A percentile compares a stretch with the other conserved stretches of the same genome.
Conservation (phyloP, 345 rosid genomes). For the Aquilaria malaccensis region DNA sequence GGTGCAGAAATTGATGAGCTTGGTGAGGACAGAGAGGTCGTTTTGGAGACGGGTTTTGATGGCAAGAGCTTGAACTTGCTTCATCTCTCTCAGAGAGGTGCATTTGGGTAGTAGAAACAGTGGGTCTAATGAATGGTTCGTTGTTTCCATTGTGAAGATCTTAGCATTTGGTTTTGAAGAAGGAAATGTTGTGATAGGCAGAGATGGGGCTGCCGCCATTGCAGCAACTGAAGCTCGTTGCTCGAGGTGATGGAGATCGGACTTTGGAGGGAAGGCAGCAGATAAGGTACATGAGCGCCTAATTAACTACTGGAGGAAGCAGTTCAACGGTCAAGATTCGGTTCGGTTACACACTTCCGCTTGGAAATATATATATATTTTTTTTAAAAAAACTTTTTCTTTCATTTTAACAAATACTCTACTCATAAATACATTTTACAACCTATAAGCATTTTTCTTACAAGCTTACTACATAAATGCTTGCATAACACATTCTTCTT, state of each 20-base stretch:
- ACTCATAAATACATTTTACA: no score
- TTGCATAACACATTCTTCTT: no score
- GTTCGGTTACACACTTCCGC: no score
- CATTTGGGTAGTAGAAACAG: slow-evolving; percentile 41
- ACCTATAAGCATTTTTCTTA: no score
- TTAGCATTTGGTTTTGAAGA: slow-evolving; percentile 9
- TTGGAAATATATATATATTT: no score
- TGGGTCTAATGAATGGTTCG: slow-evolving; percentile 17
- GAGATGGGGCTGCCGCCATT: slow-evolving; percentile 38
- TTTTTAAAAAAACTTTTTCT: no score
- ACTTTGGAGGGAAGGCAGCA: slow-evolving; percentile 5
- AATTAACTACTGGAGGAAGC: no score
- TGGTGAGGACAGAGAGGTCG: slow-evolving; percentile 38
- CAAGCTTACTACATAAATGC: no score
- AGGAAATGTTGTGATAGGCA: slow-evolving; percentile 13
- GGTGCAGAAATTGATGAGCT: slow-evolving; percentile 61
- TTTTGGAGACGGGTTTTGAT: slow-evolving; percentile 53
- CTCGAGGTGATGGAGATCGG: background rate
- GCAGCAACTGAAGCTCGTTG: background rate
- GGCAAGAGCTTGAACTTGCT: slow-evolving; percentile 60
- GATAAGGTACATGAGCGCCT: no score
- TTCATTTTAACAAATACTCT: no score
- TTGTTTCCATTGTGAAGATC: background rate
- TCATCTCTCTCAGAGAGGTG: slow-evolving; percentile 44
- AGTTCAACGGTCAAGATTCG: no score